Percentiles rank a stretch among this genome's conserved stretches.
phyloP scores from a whole-genome alignment of 169 alveolate species.

The Plasmodium yoelii region DNA sequence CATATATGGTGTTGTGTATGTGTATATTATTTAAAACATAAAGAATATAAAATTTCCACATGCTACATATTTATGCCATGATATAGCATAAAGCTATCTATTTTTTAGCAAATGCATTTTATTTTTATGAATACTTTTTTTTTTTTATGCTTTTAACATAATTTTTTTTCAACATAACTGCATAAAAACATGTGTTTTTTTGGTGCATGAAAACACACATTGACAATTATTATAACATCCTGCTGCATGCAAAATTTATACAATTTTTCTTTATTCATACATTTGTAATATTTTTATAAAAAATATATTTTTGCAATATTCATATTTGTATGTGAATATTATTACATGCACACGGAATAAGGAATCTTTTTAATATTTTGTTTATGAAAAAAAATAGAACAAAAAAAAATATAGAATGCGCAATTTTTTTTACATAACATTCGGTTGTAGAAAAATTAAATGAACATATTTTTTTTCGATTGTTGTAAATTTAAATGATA shows the following conservation, averaged over 20 bases:
- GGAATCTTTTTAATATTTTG: conserved; percentile 56
- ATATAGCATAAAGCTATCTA: background rate
- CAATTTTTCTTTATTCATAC: conserved; percentile 21
- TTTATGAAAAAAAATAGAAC: conserved; percentile 1
- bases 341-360: conserved; percentile 64
- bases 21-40: too few species aligned
- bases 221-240: conserved; percentile 15
- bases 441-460: conserved; percentile 55
- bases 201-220: conserved; percentile 67
- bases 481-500: conserved; percentile 23
- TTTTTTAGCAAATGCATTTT: conserved; percentile 23
- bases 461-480: conserved; percentile 32
- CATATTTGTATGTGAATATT: conserved; percentile 28
- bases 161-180: background rate
- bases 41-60: conserved; percentile 12
- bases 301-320: conserved; percentile 1
- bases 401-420: conserved; percentile 32
- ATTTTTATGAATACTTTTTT: conserved; percentile 16
- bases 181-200: conserved; percentile 34
- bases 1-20: background rate
- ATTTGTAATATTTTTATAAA: conserved; percentile 1
- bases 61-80: background rate
- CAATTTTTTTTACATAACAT: conserved; percentile 36
- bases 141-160: conserved; percentile 8
- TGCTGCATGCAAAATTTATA: conserved; percentile 40